These are phyloP conservation scores for Helenozyma rhizophorensis DNA, from an alignment of 805 yeast species.

Conservation along the genomic window DNA sequence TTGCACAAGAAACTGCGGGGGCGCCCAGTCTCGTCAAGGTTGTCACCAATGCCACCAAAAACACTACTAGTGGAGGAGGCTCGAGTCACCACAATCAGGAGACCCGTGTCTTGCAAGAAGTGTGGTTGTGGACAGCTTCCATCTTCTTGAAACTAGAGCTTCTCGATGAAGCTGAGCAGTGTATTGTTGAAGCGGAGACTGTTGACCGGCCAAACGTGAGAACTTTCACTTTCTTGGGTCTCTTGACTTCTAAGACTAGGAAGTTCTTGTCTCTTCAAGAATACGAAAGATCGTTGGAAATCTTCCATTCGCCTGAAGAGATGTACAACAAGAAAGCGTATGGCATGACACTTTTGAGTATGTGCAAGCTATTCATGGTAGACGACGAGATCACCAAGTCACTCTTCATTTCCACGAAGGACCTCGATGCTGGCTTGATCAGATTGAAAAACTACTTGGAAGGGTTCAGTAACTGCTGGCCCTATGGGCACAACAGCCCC, in stretches of 20 bases:
- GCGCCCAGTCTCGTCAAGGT: background rate
- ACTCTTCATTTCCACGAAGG: constrained; percentile 51
- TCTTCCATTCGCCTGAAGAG: constrained; percentile 19
- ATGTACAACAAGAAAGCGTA: constrained; percentile 32
- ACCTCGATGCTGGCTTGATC: constrained; percentile 57
- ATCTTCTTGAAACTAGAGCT: constrained; percentile 56
- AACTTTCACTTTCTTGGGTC: constrained; percentile 49
- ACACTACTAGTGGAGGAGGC: background rate
- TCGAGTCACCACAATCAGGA: constrained; percentile 3
- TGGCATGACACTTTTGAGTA: constrained; percentile 50
- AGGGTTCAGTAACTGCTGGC: constrained; percentile 32
- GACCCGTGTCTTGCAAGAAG: constrained; percentile 42
- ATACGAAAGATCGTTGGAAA: constrained; percentile 58
- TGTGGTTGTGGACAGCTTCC: constrained; percentile 74
- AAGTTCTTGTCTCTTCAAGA: constrained; percentile 54
- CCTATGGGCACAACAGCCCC: constrained; percentile 34
- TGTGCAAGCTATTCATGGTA: constrained; percentile 46
- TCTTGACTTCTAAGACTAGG: constrained; percentile 38
- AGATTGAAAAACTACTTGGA: constrained; percentile 48
- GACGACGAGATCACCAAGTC: constrained; percentile 31
- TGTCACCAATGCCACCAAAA: background rate
- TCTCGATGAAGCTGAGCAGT: constrained; percentile 59
- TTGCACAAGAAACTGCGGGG: constrained; percentile 5
- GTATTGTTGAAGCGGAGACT: constrained; percentile 67
- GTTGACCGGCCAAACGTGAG: constrained; percentile 42